Evolutionary conservation across 2,329 filamentous ascomycete genomes (phyloP).

Genomic region (Fusarium sp.): DNA sequence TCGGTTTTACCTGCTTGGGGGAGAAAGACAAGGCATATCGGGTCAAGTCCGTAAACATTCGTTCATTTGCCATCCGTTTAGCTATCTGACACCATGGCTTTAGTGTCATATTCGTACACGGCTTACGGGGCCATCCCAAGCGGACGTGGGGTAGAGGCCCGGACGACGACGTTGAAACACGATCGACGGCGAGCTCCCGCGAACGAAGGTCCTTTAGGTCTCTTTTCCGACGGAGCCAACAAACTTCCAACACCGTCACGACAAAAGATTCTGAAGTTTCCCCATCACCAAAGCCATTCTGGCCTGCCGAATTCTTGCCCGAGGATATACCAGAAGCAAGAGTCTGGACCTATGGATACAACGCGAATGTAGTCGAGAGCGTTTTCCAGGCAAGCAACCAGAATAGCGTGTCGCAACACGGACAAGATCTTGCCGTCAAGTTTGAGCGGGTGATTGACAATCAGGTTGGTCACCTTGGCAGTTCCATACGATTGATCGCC

Average conservation of each 20-base stretch:
- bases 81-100: too few species aligned
- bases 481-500: too few species aligned
- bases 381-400: constrained; percentile 56
- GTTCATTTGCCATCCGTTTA: too few species aligned
- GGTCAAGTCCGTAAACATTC: background rate
- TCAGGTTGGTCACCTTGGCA: constrained; percentile 2
- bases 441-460: constrained; percentile 49
- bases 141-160: constrained; percentile 51
- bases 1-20: background rate
- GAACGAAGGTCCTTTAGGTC: background rate
- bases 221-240: background rate
- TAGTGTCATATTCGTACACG: too few species aligned
- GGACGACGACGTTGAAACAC: background rate
- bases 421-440: constrained; percentile 48
- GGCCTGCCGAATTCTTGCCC: constrained; percentile 46
- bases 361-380: constrained; percentile 55
- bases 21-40: background rate
- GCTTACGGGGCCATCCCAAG: too few species aligned
- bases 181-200: background rate
- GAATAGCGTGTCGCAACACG: constrained; percentile 57
- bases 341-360: constrained; percentile 60
- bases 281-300: constrained; percentile 48
- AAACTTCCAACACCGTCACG: background rate
- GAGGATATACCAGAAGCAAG: constrained; percentile 55
- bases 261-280: too few species aligned